These are phyloP conservation scores for Amaranthus hypochondriacus DNA, from an alignment of 148 eudicot species.

Conservation along the genomic window DNA sequence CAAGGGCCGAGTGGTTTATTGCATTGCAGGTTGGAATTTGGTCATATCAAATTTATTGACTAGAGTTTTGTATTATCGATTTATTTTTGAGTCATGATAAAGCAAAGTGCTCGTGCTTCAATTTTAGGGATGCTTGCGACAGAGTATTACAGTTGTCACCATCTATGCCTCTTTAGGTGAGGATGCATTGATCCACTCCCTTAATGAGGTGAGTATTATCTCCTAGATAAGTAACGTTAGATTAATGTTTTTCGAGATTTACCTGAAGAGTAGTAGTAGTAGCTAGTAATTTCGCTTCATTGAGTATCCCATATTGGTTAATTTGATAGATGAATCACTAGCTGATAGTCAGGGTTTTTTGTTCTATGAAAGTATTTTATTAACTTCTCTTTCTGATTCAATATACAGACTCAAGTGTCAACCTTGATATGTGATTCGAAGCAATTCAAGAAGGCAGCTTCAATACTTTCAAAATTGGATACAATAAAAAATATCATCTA, in stretches of 20 bases:
- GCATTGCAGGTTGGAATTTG: constrained; percentile 61
- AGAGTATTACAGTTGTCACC: constrained; percentile 78
- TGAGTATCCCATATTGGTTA: not conserved
- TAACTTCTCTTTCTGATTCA: constrained; percentile 6
- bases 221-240: not conserved
- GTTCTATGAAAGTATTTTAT: not conserved
- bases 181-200: constrained; percentile 84
- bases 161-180: constrained; percentile 94
- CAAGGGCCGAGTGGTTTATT: constrained; percentile 92
- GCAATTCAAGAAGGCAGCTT: constrained; percentile 74
- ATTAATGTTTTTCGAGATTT: not conserved
- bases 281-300: not conserved
- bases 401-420: constrained; percentile 72
- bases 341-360: not conserved
- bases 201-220: constrained; percentile 61
- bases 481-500: constrained; percentile 60
- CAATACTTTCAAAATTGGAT: constrained; percentile 61
- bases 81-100: not conserved
- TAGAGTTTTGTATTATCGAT: not conserved
- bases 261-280: not conserved
- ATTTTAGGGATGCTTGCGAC: constrained; percentile 81
- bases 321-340: not conserved
- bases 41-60: constrained; percentile 2
- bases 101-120: constrained; percentile 9
- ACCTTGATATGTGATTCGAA: constrained; percentile 85